Percentiles rank a stretch among this genome's conserved stretches.
These are phyloP conservation scores for Mangifera indica DNA, from an alignment of 345 rosid species.

Conservation along the genomic window DNA sequence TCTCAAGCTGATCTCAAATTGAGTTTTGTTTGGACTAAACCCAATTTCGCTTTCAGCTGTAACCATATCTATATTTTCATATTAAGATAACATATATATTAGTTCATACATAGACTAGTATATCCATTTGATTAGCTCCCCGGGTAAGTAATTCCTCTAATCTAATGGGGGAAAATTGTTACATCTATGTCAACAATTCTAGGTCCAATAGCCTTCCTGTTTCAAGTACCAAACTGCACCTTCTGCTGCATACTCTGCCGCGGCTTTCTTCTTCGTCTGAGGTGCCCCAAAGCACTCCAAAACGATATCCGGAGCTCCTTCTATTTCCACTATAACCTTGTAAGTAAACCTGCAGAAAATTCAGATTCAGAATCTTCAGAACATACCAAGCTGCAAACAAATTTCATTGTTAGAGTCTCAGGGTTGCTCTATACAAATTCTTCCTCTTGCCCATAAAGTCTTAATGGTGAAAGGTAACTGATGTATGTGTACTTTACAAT, in stretches of 20 bases:
- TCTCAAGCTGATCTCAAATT: too few relatives aligned
- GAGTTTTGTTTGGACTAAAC: too few relatives aligned
- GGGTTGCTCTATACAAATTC: too few relatives aligned
- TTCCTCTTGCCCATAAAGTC: background rate
- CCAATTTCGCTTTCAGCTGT: background rate
- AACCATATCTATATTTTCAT: background rate
- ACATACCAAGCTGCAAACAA: background rate
- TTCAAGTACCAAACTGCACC: slow-evolving; percentile 74
- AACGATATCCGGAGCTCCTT: slow-evolving; percentile 40
- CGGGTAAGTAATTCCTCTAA: background rate
- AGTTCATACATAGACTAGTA: background rate
- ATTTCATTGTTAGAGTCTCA: background rate
- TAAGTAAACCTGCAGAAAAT: slow-evolving; percentile 54
- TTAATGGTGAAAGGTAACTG: background rate
- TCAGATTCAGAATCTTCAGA: background rate
- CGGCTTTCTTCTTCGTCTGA: slow-evolving; percentile 61
- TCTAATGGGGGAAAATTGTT: background rate
- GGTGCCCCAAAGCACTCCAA: slow-evolving; percentile 59
- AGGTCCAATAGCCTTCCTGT: slow-evolving; percentile 40
- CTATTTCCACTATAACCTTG: slow-evolving; percentile 59
- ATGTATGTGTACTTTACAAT: background rate
- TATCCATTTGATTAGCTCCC: background rate
- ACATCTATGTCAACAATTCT: background rate
- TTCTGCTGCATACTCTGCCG: slow-evolving; percentile 82
- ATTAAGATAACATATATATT: background rate